These are phyloP conservation scores for Mortierella sp. DNA, from an alignment of 371 early-diverging fungal species.

Conservation along the genomic window DNA sequence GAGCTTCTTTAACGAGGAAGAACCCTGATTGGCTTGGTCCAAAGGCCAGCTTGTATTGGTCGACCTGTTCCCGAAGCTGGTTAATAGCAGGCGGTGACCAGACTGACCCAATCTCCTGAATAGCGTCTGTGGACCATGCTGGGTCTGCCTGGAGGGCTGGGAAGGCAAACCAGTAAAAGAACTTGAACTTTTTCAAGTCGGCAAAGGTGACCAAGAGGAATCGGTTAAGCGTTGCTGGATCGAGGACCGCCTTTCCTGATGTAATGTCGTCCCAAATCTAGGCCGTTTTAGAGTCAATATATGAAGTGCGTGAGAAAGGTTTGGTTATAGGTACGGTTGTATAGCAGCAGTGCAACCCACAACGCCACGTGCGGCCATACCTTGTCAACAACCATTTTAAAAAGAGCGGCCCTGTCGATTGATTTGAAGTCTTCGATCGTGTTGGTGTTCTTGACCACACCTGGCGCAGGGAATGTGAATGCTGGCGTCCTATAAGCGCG, in stretches of 20 bases:
- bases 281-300: background rate
- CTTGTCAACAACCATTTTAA: constrained; percentile 72
- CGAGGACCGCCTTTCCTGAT: constrained; percentile 71
- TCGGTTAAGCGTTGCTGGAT: constrained; percentile 73
- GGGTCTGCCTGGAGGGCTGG: constrained; percentile 79
- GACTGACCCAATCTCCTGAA: constrained; percentile 52
- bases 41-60: constrained; percentile 35
- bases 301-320: background rate
- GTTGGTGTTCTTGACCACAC: constrained; percentile 87
- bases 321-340: background rate
- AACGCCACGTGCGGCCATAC: constrained; percentile 48
- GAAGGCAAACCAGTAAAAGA: constrained; percentile 94
- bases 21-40: constrained; percentile 44
- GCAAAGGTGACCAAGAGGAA: constrained; percentile 91
- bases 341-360: background rate
- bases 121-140: constrained; percentile 41
- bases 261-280: constrained; percentile 80
- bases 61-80: constrained; percentile 31
- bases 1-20: constrained; percentile 58
- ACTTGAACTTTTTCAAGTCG: constrained; percentile 94
- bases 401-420: constrained; percentile 80
- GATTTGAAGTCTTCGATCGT: constrained; percentile 92
- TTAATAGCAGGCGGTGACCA: constrained; percentile 25
- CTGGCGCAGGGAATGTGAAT: constrained; percentile 66
- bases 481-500: constrained; percentile 59